These are phyloP conservation scores for Penicillium hesseltinei DNA, from an alignment of 2,329 filamentous ascomycete genomes.

Conservation along the genomic window DNA sequence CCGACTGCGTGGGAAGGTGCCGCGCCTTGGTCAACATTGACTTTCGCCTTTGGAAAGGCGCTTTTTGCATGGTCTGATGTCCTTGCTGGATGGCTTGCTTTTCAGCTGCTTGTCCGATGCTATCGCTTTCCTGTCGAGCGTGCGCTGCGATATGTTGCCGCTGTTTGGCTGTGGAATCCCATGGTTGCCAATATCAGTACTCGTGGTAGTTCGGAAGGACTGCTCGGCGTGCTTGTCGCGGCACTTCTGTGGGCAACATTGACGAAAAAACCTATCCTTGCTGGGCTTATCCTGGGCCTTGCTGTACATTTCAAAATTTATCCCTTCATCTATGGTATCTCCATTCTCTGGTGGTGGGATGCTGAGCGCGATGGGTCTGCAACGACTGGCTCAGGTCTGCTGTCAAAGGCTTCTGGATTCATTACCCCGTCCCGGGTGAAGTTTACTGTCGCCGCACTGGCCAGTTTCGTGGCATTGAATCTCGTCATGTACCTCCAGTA, in stretches of 20 bases:
- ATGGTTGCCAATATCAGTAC: constrained; percentile 99
- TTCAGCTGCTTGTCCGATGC: constrained; percentile 51
- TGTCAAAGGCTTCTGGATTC: constrained; percentile 30
- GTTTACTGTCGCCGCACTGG: constrained; percentile 59
- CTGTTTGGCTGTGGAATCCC: constrained; percentile 91
- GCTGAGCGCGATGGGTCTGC: constrained; percentile 22
- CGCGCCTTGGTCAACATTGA: constrained; percentile 22
- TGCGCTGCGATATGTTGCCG: constrained; percentile 69
- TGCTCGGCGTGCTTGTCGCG: constrained; percentile 81
- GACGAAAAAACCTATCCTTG: constrained; percentile 59
- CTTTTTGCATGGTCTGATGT: constrained; percentile 83
- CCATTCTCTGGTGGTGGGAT: constrained; percentile 46
- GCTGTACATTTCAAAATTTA: constrained; percentile 98
- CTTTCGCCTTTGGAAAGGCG: constrained; percentile 77
- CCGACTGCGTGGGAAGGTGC: constrained; percentile 64
- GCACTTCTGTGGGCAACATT: constrained; percentile 80
- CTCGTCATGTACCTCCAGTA: constrained; percentile 75
- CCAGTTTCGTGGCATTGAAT: constrained; percentile 73
- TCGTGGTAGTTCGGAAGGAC: constrained; percentile 85
- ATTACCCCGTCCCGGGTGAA: constrained; percentile 41
- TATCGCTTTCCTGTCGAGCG: constrained; percentile 50
- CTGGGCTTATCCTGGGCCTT: constrained; percentile 74
- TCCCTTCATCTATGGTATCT: constrained; percentile 87
- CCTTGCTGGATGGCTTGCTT: constrained; percentile 76
- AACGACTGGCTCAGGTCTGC: neutral